phyloP scores from a whole-genome alignment of 805 yeast genomes.

The Lipomyces sp. region DNA sequence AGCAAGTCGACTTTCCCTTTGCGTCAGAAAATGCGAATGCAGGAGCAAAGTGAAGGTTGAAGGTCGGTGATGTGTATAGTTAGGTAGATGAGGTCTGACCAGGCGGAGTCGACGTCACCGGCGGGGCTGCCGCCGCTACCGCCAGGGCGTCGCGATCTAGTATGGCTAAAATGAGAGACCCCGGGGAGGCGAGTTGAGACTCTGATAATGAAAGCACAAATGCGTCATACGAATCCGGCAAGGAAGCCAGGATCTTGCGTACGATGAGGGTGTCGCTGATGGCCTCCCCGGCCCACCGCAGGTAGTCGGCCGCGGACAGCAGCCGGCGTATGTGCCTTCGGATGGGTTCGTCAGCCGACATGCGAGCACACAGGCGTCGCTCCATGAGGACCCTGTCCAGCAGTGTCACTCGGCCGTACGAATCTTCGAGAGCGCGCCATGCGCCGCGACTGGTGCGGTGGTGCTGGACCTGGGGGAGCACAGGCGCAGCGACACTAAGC shows the following conservation, averaged over 20 bases:
- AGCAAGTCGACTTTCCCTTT: background rate
- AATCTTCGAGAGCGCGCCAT: conserved; percentile 9
- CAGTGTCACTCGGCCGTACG: conserved; percentile 10
- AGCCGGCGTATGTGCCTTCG: conserved; percentile 2
- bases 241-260: conserved; percentile 13
- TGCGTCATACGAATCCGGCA: conserved; percentile 14
- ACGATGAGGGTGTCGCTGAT: conserved; percentile 8
- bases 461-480: background rate
- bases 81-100: too few species aligned
- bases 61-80: too few species aligned
- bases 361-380: conserved; percentile 6
- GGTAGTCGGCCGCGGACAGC: conserved; percentile 8
- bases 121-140: too few species aligned
- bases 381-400: conserved; percentile 12
- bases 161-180: conserved; percentile 1
- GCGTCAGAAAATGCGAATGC: too few species aligned
- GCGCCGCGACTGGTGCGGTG: conserved; percentile 1
- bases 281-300: conserved; percentile 16
- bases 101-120: too few species aligned
- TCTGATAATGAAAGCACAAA: conserved; percentile 2
- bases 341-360: conserved; percentile 1
- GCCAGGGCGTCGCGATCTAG: background rate
- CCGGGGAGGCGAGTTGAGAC: conserved; percentile 7
- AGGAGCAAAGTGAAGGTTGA: too few species aligned
- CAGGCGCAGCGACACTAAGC: conserved; percentile 6